Conservation (phyloP, 2,329 filamentous ascomycete genomes). For the Alternaria alternata region DNA sequence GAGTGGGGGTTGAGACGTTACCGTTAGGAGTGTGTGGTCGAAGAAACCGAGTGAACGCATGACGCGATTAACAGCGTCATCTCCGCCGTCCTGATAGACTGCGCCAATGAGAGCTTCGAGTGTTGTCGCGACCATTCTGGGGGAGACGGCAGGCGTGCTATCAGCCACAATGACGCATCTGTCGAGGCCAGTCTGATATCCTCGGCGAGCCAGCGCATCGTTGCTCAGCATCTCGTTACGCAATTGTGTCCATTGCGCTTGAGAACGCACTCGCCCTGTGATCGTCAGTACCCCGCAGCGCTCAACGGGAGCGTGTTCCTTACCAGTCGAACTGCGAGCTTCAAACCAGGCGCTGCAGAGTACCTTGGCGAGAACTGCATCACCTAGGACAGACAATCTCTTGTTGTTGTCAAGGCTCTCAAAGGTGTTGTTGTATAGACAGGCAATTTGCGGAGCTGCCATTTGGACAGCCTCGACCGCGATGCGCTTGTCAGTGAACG, state of each 20-base stretch:
- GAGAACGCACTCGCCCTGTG: neutral
- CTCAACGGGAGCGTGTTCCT: neutral
- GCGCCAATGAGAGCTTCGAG: constrained; percentile 50
- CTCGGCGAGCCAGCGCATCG: constrained; percentile 2
- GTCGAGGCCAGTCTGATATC: constrained; percentile 4
- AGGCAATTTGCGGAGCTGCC: constrained; percentile 1
- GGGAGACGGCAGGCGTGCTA: constrained; percentile 5
- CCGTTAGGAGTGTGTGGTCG: constrained; percentile 13
- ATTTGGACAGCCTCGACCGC: constrained; percentile 25
- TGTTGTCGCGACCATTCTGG: constrained; percentile 36
- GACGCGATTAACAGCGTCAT: constrained; percentile 13
- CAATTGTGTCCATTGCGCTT: constrained; percentile 12
- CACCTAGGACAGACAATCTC: constrained; percentile 20
- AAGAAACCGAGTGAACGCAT: constrained; percentile 17
- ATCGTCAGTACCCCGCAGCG: neutral
- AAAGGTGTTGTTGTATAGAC: neutral
- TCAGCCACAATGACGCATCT: constrained; percentile 9
- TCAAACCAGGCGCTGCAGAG: constrained; percentile 23
- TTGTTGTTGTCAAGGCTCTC: constrained; percentile 15
- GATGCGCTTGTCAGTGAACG: constrained; percentile 19
- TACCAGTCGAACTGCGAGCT: constrained; percentile 13
- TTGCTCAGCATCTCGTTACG: constrained; percentile 11
- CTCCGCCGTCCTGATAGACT: constrained; percentile 38
- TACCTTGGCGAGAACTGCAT: constrained; percentile 11
- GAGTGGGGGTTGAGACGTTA: neutral